Evolutionary conservation across 805 yeast species (phyloP).

Genomic region (Candida hungchunana): DNA sequence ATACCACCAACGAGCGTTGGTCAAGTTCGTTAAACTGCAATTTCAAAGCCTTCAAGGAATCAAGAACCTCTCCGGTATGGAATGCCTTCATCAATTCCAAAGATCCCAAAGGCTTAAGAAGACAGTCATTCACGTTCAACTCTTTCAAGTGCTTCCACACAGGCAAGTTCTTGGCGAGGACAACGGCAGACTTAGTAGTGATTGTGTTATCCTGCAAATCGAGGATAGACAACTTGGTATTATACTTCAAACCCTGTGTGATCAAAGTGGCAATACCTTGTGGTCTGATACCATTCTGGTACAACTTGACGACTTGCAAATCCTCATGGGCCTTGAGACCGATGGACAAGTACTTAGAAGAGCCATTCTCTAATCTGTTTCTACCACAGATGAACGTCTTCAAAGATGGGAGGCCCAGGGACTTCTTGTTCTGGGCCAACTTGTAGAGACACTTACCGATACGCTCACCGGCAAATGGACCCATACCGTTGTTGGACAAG

Average conservation of each 20-base stretch:
- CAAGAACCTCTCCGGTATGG: conserved; percentile 33
- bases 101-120: conserved; percentile 78
- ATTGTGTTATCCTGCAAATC: conserved; percentile 96
- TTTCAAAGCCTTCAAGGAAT: conserved; percentile 52
- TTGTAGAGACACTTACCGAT: conserved; percentile 82
- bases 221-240: conserved; percentile 56
- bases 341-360: conserved; percentile 76
- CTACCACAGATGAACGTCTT: conserved; percentile 94
- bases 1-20: conserved; percentile 52
- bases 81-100: conserved; percentile 48
- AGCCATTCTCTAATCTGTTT: conserved; percentile 94
- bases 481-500: conserved; percentile 94
- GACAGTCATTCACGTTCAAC: conserved; percentile 84
- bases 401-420: conserved; percentile 43
- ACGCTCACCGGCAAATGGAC: conserved; percentile 95
- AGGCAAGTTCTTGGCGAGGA: conserved; percentile 56
- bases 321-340: conserved; percentile 79
- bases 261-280: conserved; percentile 78
- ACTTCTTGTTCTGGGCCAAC: conserved; percentile 60
- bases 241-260: conserved; percentile 61
- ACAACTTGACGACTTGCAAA: conserved; percentile 70
- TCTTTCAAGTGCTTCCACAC: conserved; percentile 69
- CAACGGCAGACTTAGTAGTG: conserved; percentile 61
- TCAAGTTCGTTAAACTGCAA: conserved; percentile 89
- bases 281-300: conserved; percentile 97